Evolutionary conservation across 352 stramenopile species (phyloP).

Genomic region (Phytophthora aleatoria): DNA sequence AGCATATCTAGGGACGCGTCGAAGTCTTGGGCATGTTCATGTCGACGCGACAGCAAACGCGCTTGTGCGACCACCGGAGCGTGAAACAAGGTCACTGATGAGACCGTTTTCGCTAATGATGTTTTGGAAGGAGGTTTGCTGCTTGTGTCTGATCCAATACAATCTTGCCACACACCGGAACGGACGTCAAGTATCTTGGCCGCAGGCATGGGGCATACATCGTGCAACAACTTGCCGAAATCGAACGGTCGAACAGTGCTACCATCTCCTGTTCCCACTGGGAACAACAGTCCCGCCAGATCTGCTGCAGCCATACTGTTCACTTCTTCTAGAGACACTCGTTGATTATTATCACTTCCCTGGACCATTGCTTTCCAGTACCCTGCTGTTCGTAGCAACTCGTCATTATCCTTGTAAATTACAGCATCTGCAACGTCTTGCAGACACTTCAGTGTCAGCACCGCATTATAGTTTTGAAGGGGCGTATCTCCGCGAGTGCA

Average conservation of each 20-base stretch:
- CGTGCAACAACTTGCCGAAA: conserved; percentile 58
- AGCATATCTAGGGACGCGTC: conserved; percentile 20
- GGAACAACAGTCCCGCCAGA: conserved; percentile 68
- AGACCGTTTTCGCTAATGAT: conserved; percentile 9
- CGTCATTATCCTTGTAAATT: conserved; percentile 89
- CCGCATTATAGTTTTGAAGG: conserved; percentile 88
- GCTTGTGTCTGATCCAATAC: conserved; percentile 2
- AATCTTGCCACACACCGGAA: conserved; percentile 40
- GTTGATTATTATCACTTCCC: conserved; percentile 7
- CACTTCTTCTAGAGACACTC: conserved; percentile 61
- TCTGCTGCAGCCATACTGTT: conserved; percentile 63
- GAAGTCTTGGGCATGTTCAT: conserved; percentile 7
- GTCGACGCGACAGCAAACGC: conserved; percentile 20
- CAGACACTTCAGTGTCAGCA: conserved; percentile 73
- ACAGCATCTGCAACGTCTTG: conserved; percentile 76
- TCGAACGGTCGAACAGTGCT: conserved; percentile 44
- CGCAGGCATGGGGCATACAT: conserved; percentile 60
- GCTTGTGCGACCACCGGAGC: conserved; percentile 26
- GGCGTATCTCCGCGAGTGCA: conserved; percentile 66
- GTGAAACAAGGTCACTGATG: conserved; percentile 30
- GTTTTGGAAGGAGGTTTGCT: conserved; percentile 15
- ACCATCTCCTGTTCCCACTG: conserved; percentile 14
- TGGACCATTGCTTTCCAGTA: conserved; percentile 55
- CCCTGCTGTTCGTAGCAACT: conserved; percentile 57
- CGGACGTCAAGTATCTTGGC: conserved; percentile 76